Evolutionary conservation across 2,329 filamentous ascomycete species (phyloP), one percentile per base, ranked within the genome.

Genomic region (Alternaria panax): DNA sequence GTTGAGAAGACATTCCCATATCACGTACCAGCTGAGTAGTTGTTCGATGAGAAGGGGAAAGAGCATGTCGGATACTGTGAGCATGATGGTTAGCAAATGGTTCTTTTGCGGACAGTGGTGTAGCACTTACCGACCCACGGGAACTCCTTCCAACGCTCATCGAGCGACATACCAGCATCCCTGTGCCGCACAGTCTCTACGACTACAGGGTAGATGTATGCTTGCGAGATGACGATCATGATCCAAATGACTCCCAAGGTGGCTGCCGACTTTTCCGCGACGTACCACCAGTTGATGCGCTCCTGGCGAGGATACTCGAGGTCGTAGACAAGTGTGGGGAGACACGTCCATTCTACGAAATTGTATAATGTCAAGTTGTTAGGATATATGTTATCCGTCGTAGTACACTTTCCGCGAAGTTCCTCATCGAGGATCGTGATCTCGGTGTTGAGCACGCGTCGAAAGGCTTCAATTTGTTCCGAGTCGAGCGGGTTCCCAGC

Each of bases 31-130:
- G 0, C 87, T 84, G 57, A 92, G 84, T 52, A 93, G 78, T 62
- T 92, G 92, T 73, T 93, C 90, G 78, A 92, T 87, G 79, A 93
- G 87, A 62, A 94, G 89, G 0, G 91, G 91, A 62, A 93, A 92
- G 8, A 92, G 83, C 60, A 94, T 83, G 68, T 93, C 90, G 59
- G 84, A 85, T n/a, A 92, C 57, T 59, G 22, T 36, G 32, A 32
- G 41, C 20, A 22, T 27, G n/a, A 4, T 9, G 4, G 18, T 59
- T 46, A 59, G 57, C 16, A 3, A 14, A 14, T 0, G 3, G 9
- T 8, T 46, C 12, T n/a, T n/a, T n/a, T n/a, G n/a, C n/a, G n/a
- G n/a, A n/a, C n/a, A n/a, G n/a, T 14, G 16, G 36, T 16, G 34
- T 14, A 40, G 25, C 16, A 47, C 57, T 51, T 51, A 56, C 57